A percentile compares a stretch with the other conserved stretches of the same genome.
phyloP scores from a whole-genome alignment of 495 filamentous ascomycete genomes.

The Lasiosphaeria miniovina region DNA sequence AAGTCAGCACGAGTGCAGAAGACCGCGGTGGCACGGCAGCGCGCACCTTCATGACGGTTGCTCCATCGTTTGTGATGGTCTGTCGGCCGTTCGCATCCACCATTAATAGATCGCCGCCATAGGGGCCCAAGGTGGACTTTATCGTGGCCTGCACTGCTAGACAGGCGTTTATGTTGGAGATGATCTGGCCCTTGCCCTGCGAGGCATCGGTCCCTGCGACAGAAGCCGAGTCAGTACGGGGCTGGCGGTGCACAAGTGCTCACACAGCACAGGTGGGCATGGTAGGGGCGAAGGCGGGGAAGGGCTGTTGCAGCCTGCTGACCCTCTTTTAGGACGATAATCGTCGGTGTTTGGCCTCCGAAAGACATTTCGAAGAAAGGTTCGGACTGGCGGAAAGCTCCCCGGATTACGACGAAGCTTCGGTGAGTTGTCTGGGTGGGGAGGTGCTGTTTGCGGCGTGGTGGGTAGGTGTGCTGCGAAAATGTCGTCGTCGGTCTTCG shows the following conservation, averaged over 20 bases:
- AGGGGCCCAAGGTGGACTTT: conserved; percentile 92
- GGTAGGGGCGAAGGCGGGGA: background rate
- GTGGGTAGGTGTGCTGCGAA: background rate
- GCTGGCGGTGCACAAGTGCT: background rate
- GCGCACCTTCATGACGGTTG: conserved; percentile 95
- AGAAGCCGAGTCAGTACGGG: conserved; percentile 24
- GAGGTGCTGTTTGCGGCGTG: background rate
- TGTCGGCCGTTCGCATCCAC: conserved; percentile 93
- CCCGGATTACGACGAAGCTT: conserved; percentile 2
- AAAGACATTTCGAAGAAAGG: conserved; percentile 70
- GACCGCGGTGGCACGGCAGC: background rate
- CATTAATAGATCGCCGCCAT: conserved; percentile 92
- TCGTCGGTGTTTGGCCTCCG: conserved; percentile 96
- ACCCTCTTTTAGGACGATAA: conserved; percentile 98
- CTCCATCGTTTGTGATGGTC: conserved; percentile 98
- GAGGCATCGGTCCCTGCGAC: conserved; percentile 86
- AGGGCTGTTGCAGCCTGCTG: conserved; percentile 41
- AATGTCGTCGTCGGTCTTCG: background rate
- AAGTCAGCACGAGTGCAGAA: conserved; percentile 15
- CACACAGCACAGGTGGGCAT: background rate
- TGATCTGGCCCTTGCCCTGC: conserved; percentile 93
- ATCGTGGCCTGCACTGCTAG: conserved; percentile 95
- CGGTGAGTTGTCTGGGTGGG: background rate
- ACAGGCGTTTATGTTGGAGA: conserved; percentile 98
- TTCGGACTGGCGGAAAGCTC: background rate